Evolutionary conservation across 176 grass and related monocot species (phyloP).

Genomic region (Ensete ventricosum): DNA sequence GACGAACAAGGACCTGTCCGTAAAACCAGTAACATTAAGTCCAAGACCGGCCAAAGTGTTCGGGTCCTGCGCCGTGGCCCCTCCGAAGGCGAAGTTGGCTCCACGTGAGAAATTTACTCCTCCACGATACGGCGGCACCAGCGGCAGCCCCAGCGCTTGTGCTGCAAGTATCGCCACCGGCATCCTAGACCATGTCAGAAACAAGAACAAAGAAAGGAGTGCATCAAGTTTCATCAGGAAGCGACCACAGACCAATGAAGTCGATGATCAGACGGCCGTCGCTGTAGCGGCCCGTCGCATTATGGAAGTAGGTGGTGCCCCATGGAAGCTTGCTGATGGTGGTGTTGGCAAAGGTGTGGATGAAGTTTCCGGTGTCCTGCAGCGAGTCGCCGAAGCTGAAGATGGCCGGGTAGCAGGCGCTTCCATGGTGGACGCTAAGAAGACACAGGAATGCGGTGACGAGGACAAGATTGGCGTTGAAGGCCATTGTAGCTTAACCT

Average conservation of each 20-base stretch:
- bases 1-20: not conserved
- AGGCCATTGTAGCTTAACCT: not conserved
- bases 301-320: conserved; percentile 52
- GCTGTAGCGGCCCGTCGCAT: conserved; percentile 28
- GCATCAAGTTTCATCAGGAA: not conserved
- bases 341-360: not conserved
- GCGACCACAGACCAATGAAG: conserved; percentile 34
- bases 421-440: not conserved
- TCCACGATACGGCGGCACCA: conserved; percentile 27
- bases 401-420: conserved; percentile 42
- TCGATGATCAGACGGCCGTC: conserved; percentile 57
- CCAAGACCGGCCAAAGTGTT: conserved; percentile 3
- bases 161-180: conserved; percentile 19
- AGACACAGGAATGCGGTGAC: not conserved
- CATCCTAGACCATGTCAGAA: too few species aligned
- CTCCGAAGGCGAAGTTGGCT: conserved; percentile 52
- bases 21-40: not conserved
- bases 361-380: conserved; percentile 58
- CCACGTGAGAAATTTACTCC: conserved; percentile 32
- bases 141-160: conserved; percentile 30
- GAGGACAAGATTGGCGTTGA: not conserved
- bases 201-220: too few species aligned
- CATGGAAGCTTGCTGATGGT: conserved; percentile 27
- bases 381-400: conserved; percentile 69
- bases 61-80: conserved; percentile 21